Percentiles rank a stretch among this genome's conserved stretches.
Conservation (phyloP, 306 rosid species). For the Prunus armeniaca region DNA sequence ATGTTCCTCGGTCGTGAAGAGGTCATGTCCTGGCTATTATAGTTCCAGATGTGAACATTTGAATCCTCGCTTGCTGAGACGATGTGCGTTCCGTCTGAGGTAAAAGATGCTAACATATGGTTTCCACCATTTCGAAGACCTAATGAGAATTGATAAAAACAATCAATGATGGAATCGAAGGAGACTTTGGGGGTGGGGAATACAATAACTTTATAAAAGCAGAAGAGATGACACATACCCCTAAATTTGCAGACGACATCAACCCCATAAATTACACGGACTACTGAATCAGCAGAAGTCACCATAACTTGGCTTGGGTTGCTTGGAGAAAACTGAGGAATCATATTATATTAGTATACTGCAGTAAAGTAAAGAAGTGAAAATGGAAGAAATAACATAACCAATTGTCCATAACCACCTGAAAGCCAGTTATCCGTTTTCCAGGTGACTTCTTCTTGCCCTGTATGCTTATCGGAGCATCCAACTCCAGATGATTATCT, state of each 20-base stretch:
- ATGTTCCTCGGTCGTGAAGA: constrained; percentile 48
- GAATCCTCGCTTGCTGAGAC: constrained; percentile 71
- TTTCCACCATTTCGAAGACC: constrained; percentile 61
- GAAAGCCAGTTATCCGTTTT: constrained; percentile 68
- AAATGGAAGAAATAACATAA: constrained; percentile 5
- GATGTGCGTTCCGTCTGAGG: constrained; percentile 77
- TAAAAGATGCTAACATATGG: constrained; percentile 71
- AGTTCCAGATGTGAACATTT: constrained; percentile 70
- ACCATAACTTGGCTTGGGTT: constrained; percentile 60
- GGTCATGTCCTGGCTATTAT: constrained; percentile 43
- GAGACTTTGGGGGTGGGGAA: background rate
- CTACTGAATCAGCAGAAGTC: constrained; percentile 65
- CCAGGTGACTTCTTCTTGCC: constrained; percentile 66
- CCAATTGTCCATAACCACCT: constrained; percentile 42
- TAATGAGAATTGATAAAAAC: constrained; percentile 16
- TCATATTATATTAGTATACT: constrained; percentile 15
- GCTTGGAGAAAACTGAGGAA: constrained; percentile 56
- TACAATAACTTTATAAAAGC: background rate
- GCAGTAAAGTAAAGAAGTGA: background rate
- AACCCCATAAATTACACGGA: constrained; percentile 47
- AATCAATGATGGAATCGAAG: background rate
- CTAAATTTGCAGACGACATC: constrained; percentile 57
- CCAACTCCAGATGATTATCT: constrained; percentile 56
- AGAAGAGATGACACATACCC: constrained; percentile 35
- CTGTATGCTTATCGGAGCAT: constrained; percentile 45